Conservation (phyloP, 306 rosid species). For the Begonia loranthoides region DNA sequence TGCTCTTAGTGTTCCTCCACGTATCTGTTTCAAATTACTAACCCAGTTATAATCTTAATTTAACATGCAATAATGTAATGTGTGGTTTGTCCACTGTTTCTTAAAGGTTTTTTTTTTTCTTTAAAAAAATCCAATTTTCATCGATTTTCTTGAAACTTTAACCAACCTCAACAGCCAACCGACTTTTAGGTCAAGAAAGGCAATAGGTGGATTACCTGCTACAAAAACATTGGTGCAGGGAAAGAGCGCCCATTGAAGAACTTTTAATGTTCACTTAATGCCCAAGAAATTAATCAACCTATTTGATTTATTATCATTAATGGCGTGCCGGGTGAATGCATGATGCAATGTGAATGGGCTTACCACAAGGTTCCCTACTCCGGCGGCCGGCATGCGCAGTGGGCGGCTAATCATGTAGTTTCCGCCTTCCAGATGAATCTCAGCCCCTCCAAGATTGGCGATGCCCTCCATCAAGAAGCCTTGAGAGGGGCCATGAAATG, state of each 20-base stretch:
- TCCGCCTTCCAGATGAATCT: slow-evolving; percentile 73
- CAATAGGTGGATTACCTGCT: too few relatives aligned
- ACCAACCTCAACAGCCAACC: too few relatives aligned
- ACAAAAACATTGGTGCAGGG: too few relatives aligned
- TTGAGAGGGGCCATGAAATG: slow-evolving; percentile 18
- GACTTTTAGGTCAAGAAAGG: too few relatives aligned
- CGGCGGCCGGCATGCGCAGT: slow-evolving; percentile 34
- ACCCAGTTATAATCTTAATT: neutral
- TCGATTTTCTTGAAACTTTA: neutral
- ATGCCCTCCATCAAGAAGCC: slow-evolving; percentile 49
- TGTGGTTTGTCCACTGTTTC: neutral
- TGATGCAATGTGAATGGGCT: slow-evolving; percentile 1
- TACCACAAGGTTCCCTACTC: slow-evolving; percentile 77
- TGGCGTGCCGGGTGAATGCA: neutral
- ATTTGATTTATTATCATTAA: neutral
- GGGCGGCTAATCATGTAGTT: slow-evolving; percentile 44
- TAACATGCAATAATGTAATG: neutral
- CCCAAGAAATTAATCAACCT: neutral
- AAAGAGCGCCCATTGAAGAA: neutral
- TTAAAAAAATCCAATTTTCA: neutral
- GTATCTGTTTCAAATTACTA: slow-evolving; percentile 34
- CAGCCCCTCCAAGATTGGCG: slow-evolving; percentile 63
- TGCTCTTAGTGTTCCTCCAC: slow-evolving; percentile 74
- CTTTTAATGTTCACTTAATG: neutral
- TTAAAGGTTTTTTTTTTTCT: neutral